phyloP scores from a whole-genome alignment of 805 yeast species.

The Isabelozyma gotoi region DNA sequence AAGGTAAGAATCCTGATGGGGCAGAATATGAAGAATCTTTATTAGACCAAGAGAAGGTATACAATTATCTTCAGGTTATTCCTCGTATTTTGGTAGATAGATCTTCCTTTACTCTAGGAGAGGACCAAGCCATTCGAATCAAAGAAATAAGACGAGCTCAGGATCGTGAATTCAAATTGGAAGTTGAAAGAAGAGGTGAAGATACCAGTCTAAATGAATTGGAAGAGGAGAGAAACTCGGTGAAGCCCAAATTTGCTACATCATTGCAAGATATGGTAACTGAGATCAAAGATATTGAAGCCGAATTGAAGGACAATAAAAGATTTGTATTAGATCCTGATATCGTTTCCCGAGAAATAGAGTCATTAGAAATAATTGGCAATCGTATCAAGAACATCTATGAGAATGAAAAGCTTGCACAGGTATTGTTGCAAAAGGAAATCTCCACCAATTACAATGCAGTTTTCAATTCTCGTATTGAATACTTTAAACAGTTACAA shows the following conservation, averaged over 20 bases:
- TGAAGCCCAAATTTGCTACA: slow-evolving; percentile 28
- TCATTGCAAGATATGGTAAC: slow-evolving; percentile 34
- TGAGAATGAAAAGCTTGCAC: slow-evolving; percentile 44
- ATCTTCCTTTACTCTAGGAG: slow-evolving; percentile 38
- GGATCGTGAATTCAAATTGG: slow-evolving; percentile 19
- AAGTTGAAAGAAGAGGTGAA: slow-evolving; percentile 25
- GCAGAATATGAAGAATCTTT: slow-evolving; percentile 78
- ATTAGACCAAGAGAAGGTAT: slow-evolving; percentile 71
- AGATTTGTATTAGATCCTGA: slow-evolving; percentile 9
- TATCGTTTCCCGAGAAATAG: slow-evolving; percentile 15
- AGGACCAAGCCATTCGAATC: slow-evolving; percentile 18
- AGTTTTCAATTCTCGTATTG: slow-evolving; percentile 76
- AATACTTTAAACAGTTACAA: slow-evolving; percentile 82
- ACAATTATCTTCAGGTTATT: slow-evolving; percentile 54
- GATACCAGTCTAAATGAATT: slow-evolving; percentile 20
- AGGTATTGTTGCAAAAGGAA: slow-evolving; percentile 44
- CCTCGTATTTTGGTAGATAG: slow-evolving; percentile 38
- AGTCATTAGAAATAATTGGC: slow-evolving; percentile 18
- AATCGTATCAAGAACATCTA: slow-evolving; percentile 27
- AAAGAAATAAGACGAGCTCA: slow-evolving; percentile 15
- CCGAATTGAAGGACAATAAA: slow-evolving; percentile 21
- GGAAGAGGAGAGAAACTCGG: slow-evolving; percentile 18
- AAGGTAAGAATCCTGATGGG: slow-evolving; percentile 57
- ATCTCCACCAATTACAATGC: slow-evolving; percentile 53
- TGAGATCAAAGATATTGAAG: slow-evolving; percentile 25